A percentile compares a stretch with the other conserved stretches of the same genome.
Conservation (phyloP, 2,329 filamentous ascomycete genomes). For the Botrytis aclada region DNA sequence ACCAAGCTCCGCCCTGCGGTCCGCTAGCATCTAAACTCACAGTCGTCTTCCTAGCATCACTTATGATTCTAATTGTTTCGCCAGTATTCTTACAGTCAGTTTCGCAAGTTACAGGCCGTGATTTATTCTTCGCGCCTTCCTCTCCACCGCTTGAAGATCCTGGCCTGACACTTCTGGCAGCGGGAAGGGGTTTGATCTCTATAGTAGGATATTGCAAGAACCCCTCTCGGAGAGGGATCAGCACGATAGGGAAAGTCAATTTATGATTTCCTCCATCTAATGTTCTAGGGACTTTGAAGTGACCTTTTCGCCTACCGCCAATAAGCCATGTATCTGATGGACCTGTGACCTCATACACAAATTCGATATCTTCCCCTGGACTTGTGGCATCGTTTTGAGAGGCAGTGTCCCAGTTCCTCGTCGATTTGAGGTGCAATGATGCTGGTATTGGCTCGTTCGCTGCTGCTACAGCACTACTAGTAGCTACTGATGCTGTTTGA, state of each 20-base stretch:
- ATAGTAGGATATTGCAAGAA: slow-evolving; percentile 73
- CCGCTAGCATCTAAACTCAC: slow-evolving; percentile 68
- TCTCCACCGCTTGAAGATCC: slow-evolving; percentile 27
- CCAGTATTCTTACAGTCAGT: slow-evolving; percentile 76
- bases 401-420: slow-evolving; percentile 57
- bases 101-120: slow-evolving; percentile 58
- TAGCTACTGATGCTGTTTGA: slow-evolving; percentile 37
- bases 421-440: slow-evolving; percentile 60
- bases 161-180: slow-evolving; percentile 29
- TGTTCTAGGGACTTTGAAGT: slow-evolving; percentile 60
- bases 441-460: slow-evolving; percentile 65
- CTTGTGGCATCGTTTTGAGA: slow-evolving; percentile 26
- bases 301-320: slow-evolving; percentile 74
- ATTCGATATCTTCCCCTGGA: slow-evolving; percentile 55
- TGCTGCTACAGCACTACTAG: slow-evolving; percentile 44
- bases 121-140: slow-evolving; percentile 25
- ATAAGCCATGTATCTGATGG: slow-evolving; percentile 78
- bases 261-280: slow-evolving; percentile 46
- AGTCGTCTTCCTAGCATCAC: slow-evolving; percentile 68
- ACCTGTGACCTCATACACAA: slow-evolving; percentile 78
- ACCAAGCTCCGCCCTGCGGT: slow-evolving; percentile 60
- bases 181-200: slow-evolving; percentile 66
- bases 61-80: slow-evolving; percentile 71
- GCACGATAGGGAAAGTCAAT: slow-evolving; percentile 60
- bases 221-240: slow-evolving; percentile 78